phyloP scores from a whole-genome alignment of 192 early-diverging fungal species.

The Backusella australiensis region DNA sequence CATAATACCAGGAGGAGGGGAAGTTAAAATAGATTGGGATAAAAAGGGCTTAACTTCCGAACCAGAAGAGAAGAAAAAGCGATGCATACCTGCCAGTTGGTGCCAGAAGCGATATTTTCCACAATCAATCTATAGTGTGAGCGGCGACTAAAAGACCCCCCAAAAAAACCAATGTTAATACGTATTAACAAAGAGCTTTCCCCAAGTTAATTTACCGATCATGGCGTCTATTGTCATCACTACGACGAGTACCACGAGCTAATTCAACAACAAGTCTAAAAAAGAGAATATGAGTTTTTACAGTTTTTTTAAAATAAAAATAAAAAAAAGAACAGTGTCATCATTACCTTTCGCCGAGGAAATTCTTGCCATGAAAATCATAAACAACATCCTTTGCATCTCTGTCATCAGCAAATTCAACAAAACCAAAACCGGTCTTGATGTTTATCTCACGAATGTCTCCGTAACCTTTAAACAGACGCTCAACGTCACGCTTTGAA shows the following conservation, averaged over 20 bases:
- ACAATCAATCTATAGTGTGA: constrained; percentile 72
- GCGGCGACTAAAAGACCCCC: not conserved
- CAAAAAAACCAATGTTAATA: no score
- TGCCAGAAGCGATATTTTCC: constrained; percentile 76
- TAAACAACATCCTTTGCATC: constrained; percentile 91
- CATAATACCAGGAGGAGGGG: not conserved
- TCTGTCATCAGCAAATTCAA: constrained; percentile 84
- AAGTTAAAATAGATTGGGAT: not conserved
- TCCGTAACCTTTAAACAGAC: constrained; percentile 78
- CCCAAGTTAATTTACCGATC: constrained; percentile 22
- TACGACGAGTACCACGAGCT: constrained; percentile 63
- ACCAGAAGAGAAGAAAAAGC: constrained; percentile 20
- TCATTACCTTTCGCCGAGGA: constrained; percentile 79
- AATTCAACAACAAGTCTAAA: constrained; percentile 77
- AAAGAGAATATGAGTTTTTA: no score
- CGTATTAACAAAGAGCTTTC: no score
- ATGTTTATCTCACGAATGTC: constrained; percentile 79
- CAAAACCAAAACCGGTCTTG: constrained; percentile 89
- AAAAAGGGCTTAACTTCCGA: constrained; percentile 3
- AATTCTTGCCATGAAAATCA: constrained; percentile 76
- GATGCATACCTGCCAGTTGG: constrained; percentile 78
- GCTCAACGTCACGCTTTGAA: constrained; percentile 80
- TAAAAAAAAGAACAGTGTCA: no score
- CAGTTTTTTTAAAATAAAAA: no score
- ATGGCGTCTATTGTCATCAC: constrained; percentile 34